Evolutionary conservation across 1,139 yeast genomes (phyloP).

Genomic region (Candida dubliniensis): DNA sequence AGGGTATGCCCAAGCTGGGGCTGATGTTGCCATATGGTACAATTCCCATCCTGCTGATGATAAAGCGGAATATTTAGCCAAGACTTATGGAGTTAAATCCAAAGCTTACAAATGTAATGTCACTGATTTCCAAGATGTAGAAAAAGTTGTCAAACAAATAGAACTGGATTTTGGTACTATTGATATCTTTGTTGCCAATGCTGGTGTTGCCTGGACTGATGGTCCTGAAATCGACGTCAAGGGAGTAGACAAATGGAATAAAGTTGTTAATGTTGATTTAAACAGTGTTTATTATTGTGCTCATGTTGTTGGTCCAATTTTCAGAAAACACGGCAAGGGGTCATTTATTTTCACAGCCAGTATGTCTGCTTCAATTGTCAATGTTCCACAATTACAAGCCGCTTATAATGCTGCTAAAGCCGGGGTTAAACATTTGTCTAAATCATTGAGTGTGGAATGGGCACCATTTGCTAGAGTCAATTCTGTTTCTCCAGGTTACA

Average conservation of each 20-base stretch:
- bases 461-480: conserved; percentile 51
- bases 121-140: conserved; percentile 39
- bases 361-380: conserved; percentile 56
- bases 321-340: conserved; percentile 38
- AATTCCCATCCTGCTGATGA: conserved; percentile 34
- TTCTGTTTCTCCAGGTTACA: conserved; percentile 57
- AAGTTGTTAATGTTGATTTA: conserved; percentile 51
- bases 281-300: conserved; percentile 47
- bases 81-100: conserved; percentile 25
- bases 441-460: conserved; percentile 57
- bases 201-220: conserved; percentile 48
- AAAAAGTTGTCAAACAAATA: conserved; percentile 31
- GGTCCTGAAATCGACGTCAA: conserved; percentile 41
- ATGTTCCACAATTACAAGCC: conserved; percentile 64
- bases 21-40: conserved; percentile 46
- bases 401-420: conserved; percentile 58
- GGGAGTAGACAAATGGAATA: conserved; percentile 46
- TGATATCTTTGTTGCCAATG: conserved; percentile 56
- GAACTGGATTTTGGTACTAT: conserved; percentile 39
- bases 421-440: conserved; percentile 49
- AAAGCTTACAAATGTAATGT: conserved; percentile 43
- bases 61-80: conserved; percentile 28
- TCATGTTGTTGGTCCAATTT: conserved; percentile 48
- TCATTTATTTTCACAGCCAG: conserved; percentile 28
- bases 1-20: conserved; percentile 48